These are phyloP conservation scores for Fusarium ramigenum DNA, from an alignment of 2,329 filamentous ascomycete species.

Conservation along the genomic window DNA sequence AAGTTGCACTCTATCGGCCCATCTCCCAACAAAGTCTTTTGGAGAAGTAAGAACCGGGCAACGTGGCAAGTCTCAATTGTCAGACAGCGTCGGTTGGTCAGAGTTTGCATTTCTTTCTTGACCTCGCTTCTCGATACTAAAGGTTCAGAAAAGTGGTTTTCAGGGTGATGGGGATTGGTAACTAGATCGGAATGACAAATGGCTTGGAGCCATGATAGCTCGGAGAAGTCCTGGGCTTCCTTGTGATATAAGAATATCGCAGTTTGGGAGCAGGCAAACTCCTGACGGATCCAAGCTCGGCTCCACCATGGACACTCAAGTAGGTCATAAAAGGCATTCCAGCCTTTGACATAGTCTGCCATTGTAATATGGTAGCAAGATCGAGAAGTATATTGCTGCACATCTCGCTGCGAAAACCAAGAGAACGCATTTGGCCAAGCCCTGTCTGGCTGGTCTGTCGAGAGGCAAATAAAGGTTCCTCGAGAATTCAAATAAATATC, in stretches of 20 bases:
- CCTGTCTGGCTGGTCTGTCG: rapidly evolving
- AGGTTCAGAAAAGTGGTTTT: too few relatives aligned
- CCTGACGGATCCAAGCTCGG: background rate
- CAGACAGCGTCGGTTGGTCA: too few relatives aligned
- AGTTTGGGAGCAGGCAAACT: background rate
- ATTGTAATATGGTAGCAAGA: too few relatives aligned
- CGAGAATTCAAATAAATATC: background rate
- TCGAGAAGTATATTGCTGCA: too few relatives aligned
- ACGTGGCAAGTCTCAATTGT: too few relatives aligned
- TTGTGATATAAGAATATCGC: background rate
- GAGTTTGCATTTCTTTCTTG: too few relatives aligned
- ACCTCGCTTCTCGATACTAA: too few relatives aligned
- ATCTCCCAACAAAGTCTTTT: too few relatives aligned
- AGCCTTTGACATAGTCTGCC: background rate
- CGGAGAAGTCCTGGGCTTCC: background rate
- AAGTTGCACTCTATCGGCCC: too few relatives aligned
- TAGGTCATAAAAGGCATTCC: background rate
- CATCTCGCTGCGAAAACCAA: background rate
- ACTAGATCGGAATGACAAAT: background rate
- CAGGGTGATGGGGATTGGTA: too few relatives aligned
- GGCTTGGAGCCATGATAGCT: background rate
- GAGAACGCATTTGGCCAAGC: background rate
- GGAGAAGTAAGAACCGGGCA: too few relatives aligned
- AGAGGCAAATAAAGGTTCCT: background rate
- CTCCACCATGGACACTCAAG: background rate